These are phyloP conservation scores for Neofusicoccum laricinum DNA, from an alignment of 2,329 filamentous ascomycete genomes.

Conservation along the genomic window DNA sequence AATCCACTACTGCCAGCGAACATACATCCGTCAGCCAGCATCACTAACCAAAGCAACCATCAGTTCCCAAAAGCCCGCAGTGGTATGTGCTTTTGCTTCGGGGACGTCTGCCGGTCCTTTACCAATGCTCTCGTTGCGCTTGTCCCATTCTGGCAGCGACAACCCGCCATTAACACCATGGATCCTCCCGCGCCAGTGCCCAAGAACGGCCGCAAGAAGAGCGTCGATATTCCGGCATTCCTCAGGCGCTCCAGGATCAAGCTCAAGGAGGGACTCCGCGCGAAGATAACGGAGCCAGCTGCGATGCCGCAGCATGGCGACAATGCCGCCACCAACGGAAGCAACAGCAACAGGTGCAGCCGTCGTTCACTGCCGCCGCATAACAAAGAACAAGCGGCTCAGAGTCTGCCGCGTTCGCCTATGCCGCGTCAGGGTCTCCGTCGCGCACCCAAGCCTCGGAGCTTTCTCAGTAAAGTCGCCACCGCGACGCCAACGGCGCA, in stretches of 20 bases:
- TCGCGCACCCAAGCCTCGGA: neutral
- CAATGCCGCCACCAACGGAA: neutral
- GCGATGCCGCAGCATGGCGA: neutral
- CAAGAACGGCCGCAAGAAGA: neutral
- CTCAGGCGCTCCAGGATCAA: neutral
- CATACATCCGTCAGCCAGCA: neutral
- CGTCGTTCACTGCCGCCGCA: neutral
- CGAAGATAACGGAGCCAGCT: neutral
- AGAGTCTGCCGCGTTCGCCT: neutral
- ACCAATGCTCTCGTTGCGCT: neutral
- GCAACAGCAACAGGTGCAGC: neutral
- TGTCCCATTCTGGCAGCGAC: neutral
- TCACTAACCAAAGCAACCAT: neutral
- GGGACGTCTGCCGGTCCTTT: too few species aligned
- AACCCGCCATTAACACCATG: neutral
- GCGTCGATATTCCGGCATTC: neutral
- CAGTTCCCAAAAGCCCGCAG: too few species aligned
- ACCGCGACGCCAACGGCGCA: neutral
- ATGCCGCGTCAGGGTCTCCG: too few species aligned
- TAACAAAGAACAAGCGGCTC: neutral
- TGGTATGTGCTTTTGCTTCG: too few species aligned
- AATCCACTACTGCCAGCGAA: neutral
- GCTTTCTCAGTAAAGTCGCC: neutral
- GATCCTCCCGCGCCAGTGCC: neutral
- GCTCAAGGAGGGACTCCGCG: neutral